Evolutionary conservation across 176 grass and related monocot species (phyloP), one percentile per base, ranked within the genome.

Genomic region (Alopecurus myosuroides): DNA sequence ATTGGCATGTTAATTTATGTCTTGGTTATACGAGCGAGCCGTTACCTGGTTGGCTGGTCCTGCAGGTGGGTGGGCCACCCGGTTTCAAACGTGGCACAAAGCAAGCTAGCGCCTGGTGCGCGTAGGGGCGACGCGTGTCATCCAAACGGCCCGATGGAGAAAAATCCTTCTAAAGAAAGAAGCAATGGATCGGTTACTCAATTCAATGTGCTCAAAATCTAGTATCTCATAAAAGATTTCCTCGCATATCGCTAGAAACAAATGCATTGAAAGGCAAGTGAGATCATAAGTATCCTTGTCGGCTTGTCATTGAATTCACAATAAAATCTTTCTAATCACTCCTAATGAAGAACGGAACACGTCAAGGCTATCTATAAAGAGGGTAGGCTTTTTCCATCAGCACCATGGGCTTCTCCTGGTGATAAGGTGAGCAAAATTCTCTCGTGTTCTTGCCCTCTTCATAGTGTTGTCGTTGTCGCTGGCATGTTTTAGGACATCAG

Each of bases 341-440:
- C 35, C 40, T 78, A 63, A 82, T 82, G 63, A 61, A 58, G 23
- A 9, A 62, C 12, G 3, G 1, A 36, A 46, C 49, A 22, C 46
- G 15, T 29, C 15, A 11, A 68, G 67, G 39, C 44, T 12, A 35
- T 76, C 68, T 29, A 58, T 45, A 68, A 36, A 42, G 80, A 44
- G 7, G 46, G 29, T 26, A 55, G 15, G 42, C 81, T 34, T 29
- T 50, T 89, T 70, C 63, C 73, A 73, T 31, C 14, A 5, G 35
- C 48, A 77, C 73, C 80, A 78, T 73, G 79, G 63, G 62, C 35
- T 86, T 86, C 73, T 78, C 44, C 36, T 64, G 45, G 84, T 79
- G 79, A 83, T 85, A 74, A n/a, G 84, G 88, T 83, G 66, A 90
- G 84, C n/a, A 79, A 77, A 82, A 66, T 67, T 86, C 31, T 74